A percentile compares a stretch with the other conserved stretches of the same genome.
Evolutionary conservation across 2,329 filamentous ascomycete genomes (phyloP).

Genomic region (Alternaria incomplexa): DNA sequence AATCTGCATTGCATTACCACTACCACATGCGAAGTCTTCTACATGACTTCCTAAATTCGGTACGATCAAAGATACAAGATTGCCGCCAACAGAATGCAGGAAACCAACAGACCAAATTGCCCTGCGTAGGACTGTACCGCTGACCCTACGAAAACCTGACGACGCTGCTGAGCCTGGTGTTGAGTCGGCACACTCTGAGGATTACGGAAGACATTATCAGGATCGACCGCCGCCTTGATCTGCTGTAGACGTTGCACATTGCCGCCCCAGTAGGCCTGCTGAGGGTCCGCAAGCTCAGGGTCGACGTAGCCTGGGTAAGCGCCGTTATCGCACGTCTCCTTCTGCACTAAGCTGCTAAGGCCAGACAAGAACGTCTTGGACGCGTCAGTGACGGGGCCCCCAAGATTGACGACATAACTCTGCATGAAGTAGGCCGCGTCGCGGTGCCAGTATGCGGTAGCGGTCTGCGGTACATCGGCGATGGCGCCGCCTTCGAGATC

Average conservation of each 20-base stretch:
- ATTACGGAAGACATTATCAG: not conserved
- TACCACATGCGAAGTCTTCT: not conserved
- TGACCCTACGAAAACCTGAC: not conserved
- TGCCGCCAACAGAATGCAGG: not conserved
- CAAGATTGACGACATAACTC: not conserved
- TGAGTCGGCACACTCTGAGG: not conserved
- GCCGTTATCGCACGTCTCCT: not conserved
- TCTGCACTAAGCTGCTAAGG: not conserved
- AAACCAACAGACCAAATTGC: not conserved
- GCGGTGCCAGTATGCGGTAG: not conserved
- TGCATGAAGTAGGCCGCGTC: conserved; percentile 1
- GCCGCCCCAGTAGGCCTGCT: not conserved
- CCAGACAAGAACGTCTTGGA: not conserved
- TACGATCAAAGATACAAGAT: not conserved
- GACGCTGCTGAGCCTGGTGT: not conserved
- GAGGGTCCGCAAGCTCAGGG: not conserved
- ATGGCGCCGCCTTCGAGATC: not conserved
- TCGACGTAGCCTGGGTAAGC: not conserved
- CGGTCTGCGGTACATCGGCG: not conserved
- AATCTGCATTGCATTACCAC: not conserved
- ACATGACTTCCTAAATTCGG: not conserved
- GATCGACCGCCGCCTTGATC: not conserved
- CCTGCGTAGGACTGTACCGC: not conserved
- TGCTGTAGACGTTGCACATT: not conserved
- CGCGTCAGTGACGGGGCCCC: not conserved